Evolutionary conservation across 2,329 filamentous ascomycete genomes (phyloP).

Genomic region (Clonostachys solani): DNA sequence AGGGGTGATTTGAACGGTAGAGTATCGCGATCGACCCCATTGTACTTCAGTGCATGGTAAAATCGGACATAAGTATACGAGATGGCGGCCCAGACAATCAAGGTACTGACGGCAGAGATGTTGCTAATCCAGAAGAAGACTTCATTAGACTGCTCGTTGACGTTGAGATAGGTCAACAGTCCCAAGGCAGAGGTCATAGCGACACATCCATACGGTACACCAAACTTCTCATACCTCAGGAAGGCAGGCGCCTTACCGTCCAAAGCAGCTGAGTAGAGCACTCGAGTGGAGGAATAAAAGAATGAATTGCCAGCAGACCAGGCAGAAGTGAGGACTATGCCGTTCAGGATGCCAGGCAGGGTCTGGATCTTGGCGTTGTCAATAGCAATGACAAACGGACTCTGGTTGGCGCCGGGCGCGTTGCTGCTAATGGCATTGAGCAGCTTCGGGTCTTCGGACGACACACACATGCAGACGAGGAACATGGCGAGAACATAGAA

Average conservation of each 20-base stretch:
- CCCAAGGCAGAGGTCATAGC: constrained; percentile 45
- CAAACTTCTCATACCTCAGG: constrained; percentile 17
- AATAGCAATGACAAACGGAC: constrained; percentile 56
- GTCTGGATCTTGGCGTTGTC: constrained; percentile 36
- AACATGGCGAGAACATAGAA: constrained; percentile 31
- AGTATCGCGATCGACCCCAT: constrained; percentile 59
- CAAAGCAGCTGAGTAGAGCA: constrained; percentile 41
- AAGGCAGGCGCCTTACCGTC: constrained; percentile 34
- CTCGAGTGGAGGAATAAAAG: constrained; percentile 44
- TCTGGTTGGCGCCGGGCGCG: constrained; percentile 35
- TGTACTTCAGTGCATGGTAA: constrained; percentile 58
- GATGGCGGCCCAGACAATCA: constrained; percentile 66
- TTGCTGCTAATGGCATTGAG: constrained; percentile 42
- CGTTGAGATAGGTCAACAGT: constrained; percentile 58
- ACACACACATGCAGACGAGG: constrained; percentile 28
- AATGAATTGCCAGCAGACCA: constrained; percentile 56
- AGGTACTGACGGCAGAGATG: constrained; percentile 62
- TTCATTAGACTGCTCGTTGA: constrained; percentile 51
- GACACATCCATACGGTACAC: constrained; percentile 22
- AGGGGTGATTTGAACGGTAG: constrained; percentile 61
- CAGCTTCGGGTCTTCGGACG: constrained; percentile 26
- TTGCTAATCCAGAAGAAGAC: constrained; percentile 61
- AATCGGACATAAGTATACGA: constrained; percentile 68
- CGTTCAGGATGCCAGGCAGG: constrained; percentile 49
- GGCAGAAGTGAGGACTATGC: constrained; percentile 52